Conservation (phyloP, 169 alveolate genomes). For the Plasmodium gonderi region DNA sequence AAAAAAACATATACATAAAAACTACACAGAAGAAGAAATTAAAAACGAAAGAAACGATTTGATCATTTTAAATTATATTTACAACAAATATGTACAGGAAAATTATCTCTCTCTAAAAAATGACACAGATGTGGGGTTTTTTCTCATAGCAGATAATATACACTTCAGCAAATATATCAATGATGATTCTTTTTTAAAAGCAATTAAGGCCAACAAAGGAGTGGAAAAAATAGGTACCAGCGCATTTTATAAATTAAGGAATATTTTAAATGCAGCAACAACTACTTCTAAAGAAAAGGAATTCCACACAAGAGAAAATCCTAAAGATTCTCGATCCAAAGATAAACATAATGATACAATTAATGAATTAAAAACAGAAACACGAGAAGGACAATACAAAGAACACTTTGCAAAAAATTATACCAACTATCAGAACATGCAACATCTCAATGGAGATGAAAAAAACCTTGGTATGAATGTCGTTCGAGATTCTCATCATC, state of each 20-base stretch:
- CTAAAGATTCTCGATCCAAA: not conserved
- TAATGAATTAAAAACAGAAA: not conserved
- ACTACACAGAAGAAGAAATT: not conserved
- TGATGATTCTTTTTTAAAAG: conserved; percentile 27
- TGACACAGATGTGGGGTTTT: not conserved
- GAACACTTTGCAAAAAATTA: not conserved
- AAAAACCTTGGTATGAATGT: too few species aligned
- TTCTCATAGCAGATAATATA: conserved; percentile 2
- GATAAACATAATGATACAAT: not conserved
- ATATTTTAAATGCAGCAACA: not conserved
- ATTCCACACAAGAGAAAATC: not conserved
- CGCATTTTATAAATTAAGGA: not conserved
- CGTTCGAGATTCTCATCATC: too few species aligned
- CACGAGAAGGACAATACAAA: not conserved
- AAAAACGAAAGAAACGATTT: conserved; percentile 37
- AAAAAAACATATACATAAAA: conserved; percentile 3
- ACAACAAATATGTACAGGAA: conserved; percentile 23
- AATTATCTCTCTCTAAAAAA: not conserved
- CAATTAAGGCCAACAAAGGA: conserved; percentile 17
- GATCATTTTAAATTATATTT: conserved; percentile 48
- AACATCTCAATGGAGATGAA: not conserved
- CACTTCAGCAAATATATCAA: conserved; percentile 16
- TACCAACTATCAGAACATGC: not conserved
- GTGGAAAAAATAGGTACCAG: not conserved
- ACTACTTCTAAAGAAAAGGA: conserved; percentile 15